Percentiles rank a stretch among this genome's conserved stretches.
These are phyloP conservation scores for Boletus smithii DNA, from an alignment of 1,284 basidiomycete genomes.

Conservation along the genomic window DNA sequence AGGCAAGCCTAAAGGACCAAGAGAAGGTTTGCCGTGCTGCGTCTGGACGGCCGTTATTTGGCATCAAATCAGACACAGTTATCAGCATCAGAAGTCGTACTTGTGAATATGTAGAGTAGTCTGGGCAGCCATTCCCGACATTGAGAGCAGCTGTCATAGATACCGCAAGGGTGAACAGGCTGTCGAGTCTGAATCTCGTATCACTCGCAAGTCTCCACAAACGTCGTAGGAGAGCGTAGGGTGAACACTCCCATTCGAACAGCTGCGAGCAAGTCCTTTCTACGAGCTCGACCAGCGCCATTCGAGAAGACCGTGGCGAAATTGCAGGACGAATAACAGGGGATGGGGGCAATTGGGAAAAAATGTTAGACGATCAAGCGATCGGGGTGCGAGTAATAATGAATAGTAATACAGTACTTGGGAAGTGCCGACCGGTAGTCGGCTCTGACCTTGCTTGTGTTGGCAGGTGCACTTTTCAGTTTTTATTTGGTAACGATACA, in stretches of 20 bases:
- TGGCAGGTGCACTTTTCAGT: too few relatives aligned
- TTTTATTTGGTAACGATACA: too few relatives aligned
- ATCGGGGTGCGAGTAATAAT: too few relatives aligned
- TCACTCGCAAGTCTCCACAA: conserved; percentile 7
- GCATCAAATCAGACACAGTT: not conserved
- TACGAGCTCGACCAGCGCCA: conserved; percentile 10
- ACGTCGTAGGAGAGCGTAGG: not conserved
- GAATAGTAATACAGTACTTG: too few relatives aligned
- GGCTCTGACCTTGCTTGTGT: too few relatives aligned
- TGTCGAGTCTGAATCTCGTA: conserved; percentile 5
- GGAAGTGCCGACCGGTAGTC: too few relatives aligned
- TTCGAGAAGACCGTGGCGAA: too few relatives aligned
- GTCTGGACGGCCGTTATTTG: conserved; percentile 32
- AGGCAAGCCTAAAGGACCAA: conserved; percentile 60
- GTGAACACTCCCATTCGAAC: not conserved
- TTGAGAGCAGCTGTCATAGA: conserved; percentile 25
- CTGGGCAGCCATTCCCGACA: conserved; percentile 51
- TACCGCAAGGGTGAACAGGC: conserved; percentile 10
- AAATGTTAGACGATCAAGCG: too few relatives aligned
- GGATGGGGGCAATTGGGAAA: too few relatives aligned
- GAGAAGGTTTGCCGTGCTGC: conserved; percentile 57
- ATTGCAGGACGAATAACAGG: too few relatives aligned
- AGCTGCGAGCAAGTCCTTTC: conserved; percentile 2
- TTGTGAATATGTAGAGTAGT: conserved; percentile 61
- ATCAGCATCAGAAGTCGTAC: conserved; percentile 32